Conservation (phyloP, 1,284 basidiomycete genomes). For the Cryptococcus sp. region DNA sequence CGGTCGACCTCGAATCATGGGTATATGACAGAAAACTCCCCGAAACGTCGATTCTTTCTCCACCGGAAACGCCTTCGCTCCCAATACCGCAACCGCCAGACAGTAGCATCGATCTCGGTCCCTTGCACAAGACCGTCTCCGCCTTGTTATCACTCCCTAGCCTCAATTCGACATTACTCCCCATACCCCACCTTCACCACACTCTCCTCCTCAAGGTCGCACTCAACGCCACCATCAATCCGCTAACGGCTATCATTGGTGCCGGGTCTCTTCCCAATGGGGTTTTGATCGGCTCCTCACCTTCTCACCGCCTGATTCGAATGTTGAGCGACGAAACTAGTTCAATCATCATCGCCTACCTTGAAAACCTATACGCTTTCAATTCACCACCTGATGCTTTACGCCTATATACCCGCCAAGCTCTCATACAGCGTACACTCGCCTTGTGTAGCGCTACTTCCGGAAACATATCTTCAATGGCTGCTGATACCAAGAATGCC, state of each 20-base stretch:
- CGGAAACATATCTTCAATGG: conserved; percentile 72
- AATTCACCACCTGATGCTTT: conserved; percentile 26
- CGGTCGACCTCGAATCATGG: conserved; percentile 31
- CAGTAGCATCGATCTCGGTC: conserved; percentile 52
- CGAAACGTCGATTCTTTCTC: conserved; percentile 22
- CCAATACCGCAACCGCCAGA: conserved; percentile 51
- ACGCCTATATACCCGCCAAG: conserved; percentile 28
- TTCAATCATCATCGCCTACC: conserved; percentile 53
- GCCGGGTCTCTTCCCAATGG: conserved; percentile 69
- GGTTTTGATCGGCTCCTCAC: conserved; percentile 55
- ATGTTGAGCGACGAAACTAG: conserved; percentile 57
- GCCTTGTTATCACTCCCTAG: conserved; percentile 58
- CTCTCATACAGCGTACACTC: conserved; percentile 52
- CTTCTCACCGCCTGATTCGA: conserved; percentile 52
- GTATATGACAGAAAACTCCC: conserved; percentile 19
- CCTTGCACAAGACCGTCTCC: conserved; percentile 65
- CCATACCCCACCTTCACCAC: conserved; percentile 66
- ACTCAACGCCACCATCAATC: conserved; percentile 80
- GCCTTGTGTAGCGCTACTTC: conserved; percentile 58
- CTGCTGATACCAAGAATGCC: conserved; percentile 61
- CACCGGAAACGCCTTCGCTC: conserved; percentile 15
- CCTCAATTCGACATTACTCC: conserved; percentile 64
- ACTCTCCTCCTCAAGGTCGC: conserved; percentile 77
- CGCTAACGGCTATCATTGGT: conserved; percentile 72
- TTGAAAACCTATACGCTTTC: conserved; percentile 48